Conservation (phyloP, 805 yeast species). For the Saccharomycopsis lassenensis region DNA sequence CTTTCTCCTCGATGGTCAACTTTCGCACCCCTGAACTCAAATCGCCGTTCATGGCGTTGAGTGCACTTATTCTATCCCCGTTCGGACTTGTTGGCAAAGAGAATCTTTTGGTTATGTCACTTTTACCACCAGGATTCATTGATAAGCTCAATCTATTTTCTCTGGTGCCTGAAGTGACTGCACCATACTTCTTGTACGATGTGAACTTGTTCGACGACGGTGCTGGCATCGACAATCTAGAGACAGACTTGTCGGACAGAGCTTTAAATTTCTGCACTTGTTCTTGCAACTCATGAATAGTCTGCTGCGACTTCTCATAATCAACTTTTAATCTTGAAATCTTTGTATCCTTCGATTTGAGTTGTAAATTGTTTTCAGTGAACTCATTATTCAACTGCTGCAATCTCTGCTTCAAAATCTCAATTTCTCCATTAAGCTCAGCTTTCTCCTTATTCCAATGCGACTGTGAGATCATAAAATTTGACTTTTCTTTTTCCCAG, state of each 20-base stretch:
- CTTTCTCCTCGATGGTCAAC: conserved; percentile 22
- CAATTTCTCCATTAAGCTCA: conserved; percentile 23
- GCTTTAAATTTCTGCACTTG: conserved; percentile 22
- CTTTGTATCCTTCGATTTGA: conserved; percentile 63
- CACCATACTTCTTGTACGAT: too few relatives aligned
- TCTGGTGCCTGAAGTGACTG: too few relatives aligned
- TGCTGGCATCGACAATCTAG: conserved; percentile 12
- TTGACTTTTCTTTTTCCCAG: conserved; percentile 30
- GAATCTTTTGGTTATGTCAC: background rate
- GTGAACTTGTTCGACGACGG: too few relatives aligned
- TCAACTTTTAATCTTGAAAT: conserved; percentile 50
- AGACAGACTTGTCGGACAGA: conserved; percentile 12
- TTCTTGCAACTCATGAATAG: conserved; percentile 42
- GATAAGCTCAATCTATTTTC: background rate
- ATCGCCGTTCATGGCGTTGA: conserved; percentile 4
- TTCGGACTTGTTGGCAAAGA: background rate
- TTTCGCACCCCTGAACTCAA: conserved; percentile 21
- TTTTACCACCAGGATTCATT: background rate
- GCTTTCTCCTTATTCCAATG: conserved; percentile 9
- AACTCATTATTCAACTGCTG: conserved; percentile 26
- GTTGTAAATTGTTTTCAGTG: conserved; percentile 37
- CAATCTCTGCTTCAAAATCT: conserved; percentile 23
- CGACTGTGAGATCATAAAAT: conserved; percentile 4
- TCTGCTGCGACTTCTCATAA: conserved; percentile 44
- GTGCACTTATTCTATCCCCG: too few relatives aligned